Evolutionary conservation across 768 basidiomycete species (phyloP).

Genomic region (Podaxis sp.): DNA sequence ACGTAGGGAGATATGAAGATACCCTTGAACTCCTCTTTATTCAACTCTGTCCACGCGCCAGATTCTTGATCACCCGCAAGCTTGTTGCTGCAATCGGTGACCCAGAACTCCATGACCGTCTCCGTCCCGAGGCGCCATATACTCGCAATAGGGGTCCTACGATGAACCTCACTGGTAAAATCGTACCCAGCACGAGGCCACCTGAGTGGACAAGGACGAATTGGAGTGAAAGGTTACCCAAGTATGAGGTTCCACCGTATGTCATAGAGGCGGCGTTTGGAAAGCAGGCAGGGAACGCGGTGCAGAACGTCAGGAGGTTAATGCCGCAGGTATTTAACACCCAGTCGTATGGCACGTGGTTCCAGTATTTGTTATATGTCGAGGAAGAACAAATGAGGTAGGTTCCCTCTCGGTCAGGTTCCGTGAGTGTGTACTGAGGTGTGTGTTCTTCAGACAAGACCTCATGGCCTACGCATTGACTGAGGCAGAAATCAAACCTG

Average conservation of each 20-base stretch:
- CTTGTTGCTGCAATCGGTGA: conserved; percentile 45
- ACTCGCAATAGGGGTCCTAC: conserved; percentile 20
- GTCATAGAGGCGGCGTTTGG: conserved; percentile 26
- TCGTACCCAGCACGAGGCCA: conserved; percentile 33
- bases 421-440: conserved; percentile 2
- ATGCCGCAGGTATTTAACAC: conserved; percentile 32
- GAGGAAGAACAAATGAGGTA: conserved; percentile 48
- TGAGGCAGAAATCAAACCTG: conserved; percentile 29
- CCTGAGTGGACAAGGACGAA: conserved; percentile 33
- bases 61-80: conserved; percentile 44
- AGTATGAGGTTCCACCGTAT: conserved; percentile 26
- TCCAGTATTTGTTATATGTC: conserved; percentile 41
- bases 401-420: conserved; percentile 11
- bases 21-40: conserved; percentile 44
- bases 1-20: conserved; percentile 43
- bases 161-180: conserved; percentile 23
- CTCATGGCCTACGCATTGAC: conserved; percentile 32
- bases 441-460: conserved; percentile 25
- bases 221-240: conserved; percentile 29
- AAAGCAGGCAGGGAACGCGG: conserved; percentile 14
- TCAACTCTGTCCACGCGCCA: conserved; percentile 24
- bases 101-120: conserved; percentile 40
- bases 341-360: conserved; percentile 38
- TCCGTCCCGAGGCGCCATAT: conserved; percentile 45
- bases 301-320: conserved; percentile 22